phyloP scores from a whole-genome alignment of 2,329 filamentous ascomycete species.

The Tolypocladium album region DNA sequence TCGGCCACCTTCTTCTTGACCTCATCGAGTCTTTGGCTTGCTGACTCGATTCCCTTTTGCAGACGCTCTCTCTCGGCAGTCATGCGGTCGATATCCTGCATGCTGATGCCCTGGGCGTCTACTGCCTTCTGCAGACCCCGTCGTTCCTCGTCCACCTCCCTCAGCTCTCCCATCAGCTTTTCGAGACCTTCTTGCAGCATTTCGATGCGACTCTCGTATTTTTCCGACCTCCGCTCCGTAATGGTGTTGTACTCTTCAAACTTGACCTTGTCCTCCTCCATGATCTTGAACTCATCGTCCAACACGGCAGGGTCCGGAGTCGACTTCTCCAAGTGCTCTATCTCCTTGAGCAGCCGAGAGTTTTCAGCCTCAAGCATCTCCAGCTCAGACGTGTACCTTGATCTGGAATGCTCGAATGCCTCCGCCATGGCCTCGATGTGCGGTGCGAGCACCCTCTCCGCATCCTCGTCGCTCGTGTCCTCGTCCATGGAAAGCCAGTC shows the following conservation, averaged over 20 bases:
- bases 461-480: slow-evolving; percentile 76
- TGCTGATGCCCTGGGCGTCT: slow-evolving; percentile 87
- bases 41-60: slow-evolving; percentile 76
- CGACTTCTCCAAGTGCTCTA: slow-evolving; percentile 80
- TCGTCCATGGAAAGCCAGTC: slow-evolving; percentile 93
- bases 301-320: slow-evolving; percentile 74
- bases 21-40: slow-evolving; percentile 68
- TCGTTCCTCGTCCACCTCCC: slow-evolving; percentile 74
- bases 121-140: slow-evolving; percentile 71
- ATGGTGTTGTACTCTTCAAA: slow-evolving; percentile 90
- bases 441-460: slow-evolving; percentile 65
- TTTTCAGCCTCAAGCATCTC: slow-evolving; percentile 81
- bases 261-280: slow-evolving; percentile 89
- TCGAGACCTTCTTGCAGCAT: slow-evolving; percentile 81
- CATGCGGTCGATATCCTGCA: slow-evolving; percentile 99
- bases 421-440: slow-evolving; percentile 81
- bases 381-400: slow-evolving; percentile 74
- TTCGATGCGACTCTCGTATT: slow-evolving; percentile 71
- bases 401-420: slow-evolving; percentile 77
- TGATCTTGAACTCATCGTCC: slow-evolving; percentile 82
- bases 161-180: slow-evolving; percentile 63
- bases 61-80: slow-evolving; percentile 87
- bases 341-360: slow-evolving; percentile 67
- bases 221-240: slow-evolving; percentile 76
- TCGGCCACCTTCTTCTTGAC: slow-evolving; percentile 73